Conservation (phyloP, 768 basidiomycete species). For the Russula sp. region DNA sequence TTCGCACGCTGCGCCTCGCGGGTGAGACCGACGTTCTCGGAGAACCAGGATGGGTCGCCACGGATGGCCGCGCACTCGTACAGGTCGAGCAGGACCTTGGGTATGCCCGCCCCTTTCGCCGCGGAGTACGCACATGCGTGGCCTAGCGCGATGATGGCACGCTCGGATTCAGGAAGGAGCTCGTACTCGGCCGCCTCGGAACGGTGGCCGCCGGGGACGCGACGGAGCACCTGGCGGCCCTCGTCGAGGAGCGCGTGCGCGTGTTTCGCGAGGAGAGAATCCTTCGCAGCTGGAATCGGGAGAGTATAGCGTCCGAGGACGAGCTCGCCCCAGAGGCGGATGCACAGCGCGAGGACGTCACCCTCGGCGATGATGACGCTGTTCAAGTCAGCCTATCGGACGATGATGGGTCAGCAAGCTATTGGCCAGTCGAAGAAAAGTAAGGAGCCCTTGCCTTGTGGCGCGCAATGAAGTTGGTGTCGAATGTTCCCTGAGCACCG, state of each 20-base stretch:
- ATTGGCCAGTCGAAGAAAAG: neutral
- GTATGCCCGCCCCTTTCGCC: slow-evolving; percentile 14
- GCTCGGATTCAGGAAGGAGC: neutral
- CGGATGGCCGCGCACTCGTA: slow-evolving; percentile 2
- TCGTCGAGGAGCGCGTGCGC: slow-evolving; percentile 12
- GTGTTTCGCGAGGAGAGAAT: slow-evolving; percentile 17
- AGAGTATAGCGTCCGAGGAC: slow-evolving; percentile 18
- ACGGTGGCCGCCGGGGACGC: slow-evolving; percentile 10
- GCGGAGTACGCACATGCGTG: slow-evolving; percentile 23
- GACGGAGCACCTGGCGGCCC: neutral
- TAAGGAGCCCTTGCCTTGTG: neutral
- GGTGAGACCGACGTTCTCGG: neutral
- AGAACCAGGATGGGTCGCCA: neutral
- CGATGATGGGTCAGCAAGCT: neutral
- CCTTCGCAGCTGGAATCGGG: slow-evolving; percentile 7
- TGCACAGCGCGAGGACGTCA: slow-evolving; percentile 26
- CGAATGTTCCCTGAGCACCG: slow-evolving; percentile 15
- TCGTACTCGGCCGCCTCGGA: slow-evolving; percentile 18
- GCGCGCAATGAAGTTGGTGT: slow-evolving; percentile 7
- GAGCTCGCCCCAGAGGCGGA: slow-evolving; percentile 25
- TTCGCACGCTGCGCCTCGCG: neutral
- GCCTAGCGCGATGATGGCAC: slow-evolving; percentile 18
- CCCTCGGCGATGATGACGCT: slow-evolving; percentile 25
- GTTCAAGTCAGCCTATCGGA: neutral
- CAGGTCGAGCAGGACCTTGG: slow-evolving; percentile 20